Evolutionary conservation across 2,329 filamentous ascomycete genomes (phyloP), one percentile per base, ranked within the genome.

Genomic region (Aureobasidium sp.): DNA sequence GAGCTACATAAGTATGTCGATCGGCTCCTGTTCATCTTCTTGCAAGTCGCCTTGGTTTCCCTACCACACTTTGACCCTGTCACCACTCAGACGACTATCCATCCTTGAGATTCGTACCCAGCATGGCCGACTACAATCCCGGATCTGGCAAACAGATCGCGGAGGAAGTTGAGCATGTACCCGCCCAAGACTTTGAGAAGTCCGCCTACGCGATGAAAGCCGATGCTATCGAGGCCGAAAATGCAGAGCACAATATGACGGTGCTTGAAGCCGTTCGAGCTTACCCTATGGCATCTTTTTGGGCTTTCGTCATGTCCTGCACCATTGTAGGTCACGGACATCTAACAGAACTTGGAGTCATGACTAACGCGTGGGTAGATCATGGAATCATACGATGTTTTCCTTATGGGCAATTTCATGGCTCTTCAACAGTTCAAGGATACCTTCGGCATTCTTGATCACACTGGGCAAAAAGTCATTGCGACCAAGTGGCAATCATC

Each of bases 351-450:
- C 29, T 51, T 29, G 13, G 10, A 1, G 5, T 5, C 21, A 21
- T 21, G 21, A 21, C 21, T 21, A 49, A 63, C 65, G 57, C 64
- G 27, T 64, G 21, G 21, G 49, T 68, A 85, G 83, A 83, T 85
- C 66, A 86, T 86, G 84, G 84, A 86, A 70, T 81, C 83, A 4
- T 86, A 84, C 76, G 78, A 78, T 70, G 80, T 86, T 64, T 85
- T 86, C 75, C 73, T 86, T 27, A 84, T 81, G 68, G 79, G 80
- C 53, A 79, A 82, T 62, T 86, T 86, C 71, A 71, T 85, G 44
- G 82, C 83, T 61, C 75, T 80, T 8, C 59, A 72, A 25, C 62
- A 67, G 16, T 85, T 85, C 73, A 72, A 67, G 34, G 2, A 75
- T 0, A 64, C 74, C 3, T 85, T 75, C 66, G 83, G 83, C 65